phyloP scores from a whole-genome alignment of 768 basidiomycete species.

The Russula dissimulans region DNA sequence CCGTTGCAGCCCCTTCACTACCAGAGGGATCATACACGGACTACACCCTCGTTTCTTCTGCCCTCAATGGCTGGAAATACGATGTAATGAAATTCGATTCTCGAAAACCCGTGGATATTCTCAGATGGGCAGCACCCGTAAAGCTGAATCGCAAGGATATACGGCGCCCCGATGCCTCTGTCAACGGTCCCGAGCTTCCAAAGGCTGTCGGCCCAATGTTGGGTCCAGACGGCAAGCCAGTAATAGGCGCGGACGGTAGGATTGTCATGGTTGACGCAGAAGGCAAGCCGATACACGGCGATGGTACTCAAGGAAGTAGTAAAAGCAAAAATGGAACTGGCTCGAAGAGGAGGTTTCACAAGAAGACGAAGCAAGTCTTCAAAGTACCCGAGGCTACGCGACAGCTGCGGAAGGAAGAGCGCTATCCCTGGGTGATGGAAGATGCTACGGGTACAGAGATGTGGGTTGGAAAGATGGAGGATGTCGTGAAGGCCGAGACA shows the following conservation, averaged over 20 bases:
- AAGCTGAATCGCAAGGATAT: constrained; percentile 84
- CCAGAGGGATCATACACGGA: constrained; percentile 66
- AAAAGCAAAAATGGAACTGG: constrained; percentile 28
- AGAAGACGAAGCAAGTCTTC: constrained; percentile 78
- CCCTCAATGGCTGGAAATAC: constrained; percentile 82
- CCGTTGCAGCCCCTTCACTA: constrained; percentile 25
- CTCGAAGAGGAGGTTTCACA: constrained; percentile 67
- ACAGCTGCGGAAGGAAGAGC: constrained; percentile 74
- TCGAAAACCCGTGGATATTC: constrained; percentile 60
- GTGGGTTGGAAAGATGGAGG: constrained; percentile 80
- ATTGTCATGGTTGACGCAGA: constrained; percentile 77
- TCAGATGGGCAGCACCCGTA: constrained; percentile 62
- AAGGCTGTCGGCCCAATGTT: constrained; percentile 61
- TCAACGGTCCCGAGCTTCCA: constrained; percentile 30
- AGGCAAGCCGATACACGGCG: constrained; percentile 54
- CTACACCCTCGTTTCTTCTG: constrained; percentile 70
- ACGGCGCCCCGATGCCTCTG: constrained; percentile 37
- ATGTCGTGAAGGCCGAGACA: constrained; percentile 57
- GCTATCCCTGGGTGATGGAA: constrained; percentile 90
- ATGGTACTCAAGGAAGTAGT: constrained; percentile 33
- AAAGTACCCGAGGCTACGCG: constrained; percentile 68
- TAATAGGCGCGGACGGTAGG: constrained; percentile 66
- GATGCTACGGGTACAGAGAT: constrained; percentile 60
- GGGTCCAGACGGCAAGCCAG: constrained; percentile 76
- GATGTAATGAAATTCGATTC: constrained; percentile 89